Conservation (phyloP, 2,329 filamentous ascomycete genomes). For the Sporothrix curviconia region DNA sequence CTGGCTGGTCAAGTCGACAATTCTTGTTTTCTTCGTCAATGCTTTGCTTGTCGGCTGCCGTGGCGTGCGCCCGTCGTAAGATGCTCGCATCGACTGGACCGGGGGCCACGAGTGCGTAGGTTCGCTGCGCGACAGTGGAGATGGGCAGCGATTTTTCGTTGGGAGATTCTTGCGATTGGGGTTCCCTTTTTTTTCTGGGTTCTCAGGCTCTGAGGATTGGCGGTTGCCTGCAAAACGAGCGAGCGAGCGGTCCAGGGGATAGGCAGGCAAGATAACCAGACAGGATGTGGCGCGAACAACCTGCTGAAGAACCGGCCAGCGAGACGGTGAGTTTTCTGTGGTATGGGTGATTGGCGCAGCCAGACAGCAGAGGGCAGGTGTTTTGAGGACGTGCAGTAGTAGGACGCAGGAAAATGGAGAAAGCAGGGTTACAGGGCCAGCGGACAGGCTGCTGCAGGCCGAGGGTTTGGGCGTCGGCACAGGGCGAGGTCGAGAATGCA, state of each 20-base stretch:
- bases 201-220: too few relatives aligned
- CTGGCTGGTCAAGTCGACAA: not conserved
- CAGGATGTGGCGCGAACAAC: not conserved
- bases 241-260: too few relatives aligned
- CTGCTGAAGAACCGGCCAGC: not conserved
- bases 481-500: not conserved
- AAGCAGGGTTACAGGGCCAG: not conserved
- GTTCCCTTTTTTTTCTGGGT: not conserved
- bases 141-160: slow-evolving; percentile 8
- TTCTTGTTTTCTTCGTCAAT: not conserved
- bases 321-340: not conserved
- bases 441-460: not conserved
- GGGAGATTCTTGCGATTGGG: not conserved
- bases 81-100: not conserved
- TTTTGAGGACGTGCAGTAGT: slow-evolving; percentile 16
- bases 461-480: not conserved
- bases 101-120: not conserved
- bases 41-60: not conserved
- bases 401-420: slow-evolving; percentile 19
- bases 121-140: slow-evolving; percentile 2
- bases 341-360: too few relatives aligned
- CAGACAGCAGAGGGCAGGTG: not conserved
- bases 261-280: too few relatives aligned
- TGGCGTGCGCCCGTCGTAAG: not conserved
- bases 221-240: slow-evolving; percentile 14